Conservation (phyloP, 1,284 basidiomycete genomes). For the Leucoagaricus sp. region DNA sequence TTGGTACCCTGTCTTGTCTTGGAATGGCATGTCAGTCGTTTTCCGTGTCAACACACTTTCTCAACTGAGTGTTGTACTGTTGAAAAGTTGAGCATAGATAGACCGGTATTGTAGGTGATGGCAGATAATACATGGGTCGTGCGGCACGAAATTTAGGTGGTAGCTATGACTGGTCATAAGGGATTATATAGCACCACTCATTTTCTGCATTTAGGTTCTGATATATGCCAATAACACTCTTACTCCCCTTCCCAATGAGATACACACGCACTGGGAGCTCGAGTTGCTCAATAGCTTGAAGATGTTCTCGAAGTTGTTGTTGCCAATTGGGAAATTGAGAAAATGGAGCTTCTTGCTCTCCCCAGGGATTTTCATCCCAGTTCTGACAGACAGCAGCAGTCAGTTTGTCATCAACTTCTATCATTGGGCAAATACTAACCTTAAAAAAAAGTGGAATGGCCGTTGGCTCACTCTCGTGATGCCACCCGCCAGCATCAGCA, state of each 20-base stretch:
- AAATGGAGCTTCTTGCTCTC: background rate
- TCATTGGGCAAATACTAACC: background rate
- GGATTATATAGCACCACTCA: background rate
- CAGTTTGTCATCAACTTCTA: background rate
- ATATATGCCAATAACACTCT: background rate
- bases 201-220: background rate
- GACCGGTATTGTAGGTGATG: no score
- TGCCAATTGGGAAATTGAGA: background rate
- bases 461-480: background rate
- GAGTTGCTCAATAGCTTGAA: background rate
- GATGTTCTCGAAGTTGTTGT: background rate
- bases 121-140: no score
- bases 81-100: no score
- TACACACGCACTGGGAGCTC: background rate
- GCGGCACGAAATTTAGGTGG: no score
- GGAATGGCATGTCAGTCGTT: no score
- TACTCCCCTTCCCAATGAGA: background rate
- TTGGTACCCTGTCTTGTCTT: background rate
- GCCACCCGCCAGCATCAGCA: background rate
- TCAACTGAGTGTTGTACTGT: no score
- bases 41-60: no score
- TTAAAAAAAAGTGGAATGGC: background rate
- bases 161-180: background rate
- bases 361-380: background rate
- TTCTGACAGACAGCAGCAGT: no score